phyloP scores from a whole-genome alignment of 768 basidiomycete species.

The Boletus edulis region DNA sequence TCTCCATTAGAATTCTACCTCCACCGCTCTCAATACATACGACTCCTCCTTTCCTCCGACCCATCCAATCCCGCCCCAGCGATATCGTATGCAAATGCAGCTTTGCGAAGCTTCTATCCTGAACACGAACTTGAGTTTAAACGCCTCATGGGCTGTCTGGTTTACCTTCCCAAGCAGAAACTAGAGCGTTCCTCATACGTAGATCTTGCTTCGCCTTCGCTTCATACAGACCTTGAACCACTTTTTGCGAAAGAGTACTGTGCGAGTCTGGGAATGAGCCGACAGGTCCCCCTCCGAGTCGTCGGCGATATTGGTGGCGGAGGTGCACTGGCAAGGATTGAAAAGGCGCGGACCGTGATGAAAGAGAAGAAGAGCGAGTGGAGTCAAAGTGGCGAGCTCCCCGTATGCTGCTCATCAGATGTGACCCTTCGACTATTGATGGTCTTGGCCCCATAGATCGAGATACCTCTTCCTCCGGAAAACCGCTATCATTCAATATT shows the following conservation, averaged over 20 bases:
- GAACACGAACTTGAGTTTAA: conserved; percentile 63
- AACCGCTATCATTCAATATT: conserved; percentile 97
- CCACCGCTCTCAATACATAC: conserved; percentile 88
- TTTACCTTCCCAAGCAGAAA: conserved; percentile 66
- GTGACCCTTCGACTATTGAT: background rate
- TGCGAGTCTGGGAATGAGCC: conserved; percentile 81
- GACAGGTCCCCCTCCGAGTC: conserved; percentile 83
- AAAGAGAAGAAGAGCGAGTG: conserved; percentile 91
- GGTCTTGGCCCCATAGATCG: conserved; percentile 58
- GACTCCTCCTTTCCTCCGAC: conserved; percentile 63
- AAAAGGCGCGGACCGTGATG: conserved; percentile 93
- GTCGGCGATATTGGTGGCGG: conserved; percentile 92
- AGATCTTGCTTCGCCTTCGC: conserved; percentile 65
- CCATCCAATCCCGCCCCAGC: conserved; percentile 58
- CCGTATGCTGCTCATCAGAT: conserved; percentile 44
- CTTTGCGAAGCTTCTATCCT: conserved; percentile 61
- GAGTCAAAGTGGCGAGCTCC: conserved; percentile 85
- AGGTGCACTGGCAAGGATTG: conserved; percentile 86
- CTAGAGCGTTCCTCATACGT: conserved; percentile 72
- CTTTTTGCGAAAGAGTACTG: conserved; percentile 91
- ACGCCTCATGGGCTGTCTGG: conserved; percentile 66
- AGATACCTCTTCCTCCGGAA: conserved; percentile 82
- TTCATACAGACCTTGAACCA: conserved; percentile 77
- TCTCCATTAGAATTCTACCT: conserved; percentile 89
- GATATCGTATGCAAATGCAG: conserved; percentile 69